Evolutionary conservation across 1,284 basidiomycete genomes (phyloP).

Genomic region (Mycosarcoma maydis): DNA sequence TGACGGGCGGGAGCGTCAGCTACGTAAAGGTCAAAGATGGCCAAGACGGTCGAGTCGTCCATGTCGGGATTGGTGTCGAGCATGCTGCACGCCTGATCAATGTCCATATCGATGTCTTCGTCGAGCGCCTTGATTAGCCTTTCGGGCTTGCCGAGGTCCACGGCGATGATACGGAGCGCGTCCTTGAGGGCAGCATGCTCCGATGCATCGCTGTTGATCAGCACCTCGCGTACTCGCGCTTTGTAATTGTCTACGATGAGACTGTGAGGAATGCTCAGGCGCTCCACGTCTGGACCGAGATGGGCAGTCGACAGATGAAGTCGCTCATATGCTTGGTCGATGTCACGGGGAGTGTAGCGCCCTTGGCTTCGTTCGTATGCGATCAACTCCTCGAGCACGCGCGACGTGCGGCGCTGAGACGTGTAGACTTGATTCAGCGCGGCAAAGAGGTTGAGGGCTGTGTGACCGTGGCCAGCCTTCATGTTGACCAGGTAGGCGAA

Average conservation of each 20-base stretch:
- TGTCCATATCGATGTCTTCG: conserved; percentile 70
- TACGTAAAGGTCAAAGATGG: conserved; percentile 78
- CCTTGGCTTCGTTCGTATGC: conserved; percentile 40
- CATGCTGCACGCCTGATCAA: conserved; percentile 77
- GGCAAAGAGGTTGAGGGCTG: conserved; percentile 24
- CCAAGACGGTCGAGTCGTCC: conserved; percentile 80
- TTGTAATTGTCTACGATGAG: conserved; percentile 43
- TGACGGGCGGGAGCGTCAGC: conserved; percentile 71
- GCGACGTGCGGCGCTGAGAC: conserved; percentile 31
- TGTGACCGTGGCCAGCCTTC: conserved; percentile 11
- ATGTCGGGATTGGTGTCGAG: conserved; percentile 77
- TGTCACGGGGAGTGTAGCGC: conserved; percentile 20
- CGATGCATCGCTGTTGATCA: conserved; percentile 29
- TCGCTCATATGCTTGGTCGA: conserved; percentile 42
- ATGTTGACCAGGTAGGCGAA: conserved; percentile 44
- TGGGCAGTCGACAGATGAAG: conserved; percentile 25
- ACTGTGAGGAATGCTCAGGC: conserved; percentile 30
- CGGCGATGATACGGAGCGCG: conserved; percentile 31
- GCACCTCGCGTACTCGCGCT: conserved; percentile 30
- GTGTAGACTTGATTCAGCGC: conserved; percentile 26
- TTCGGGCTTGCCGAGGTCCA: conserved; percentile 20
- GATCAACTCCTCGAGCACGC: conserved; percentile 38
- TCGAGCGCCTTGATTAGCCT: conserved; percentile 24
- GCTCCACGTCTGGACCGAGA: conserved; percentile 28
- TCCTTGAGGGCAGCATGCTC: conserved; percentile 41